These are phyloP conservation scores for Blumeria graminis DNA, from an alignment of 2,329 filamentous ascomycete species.

Conservation along the genomic window DNA sequence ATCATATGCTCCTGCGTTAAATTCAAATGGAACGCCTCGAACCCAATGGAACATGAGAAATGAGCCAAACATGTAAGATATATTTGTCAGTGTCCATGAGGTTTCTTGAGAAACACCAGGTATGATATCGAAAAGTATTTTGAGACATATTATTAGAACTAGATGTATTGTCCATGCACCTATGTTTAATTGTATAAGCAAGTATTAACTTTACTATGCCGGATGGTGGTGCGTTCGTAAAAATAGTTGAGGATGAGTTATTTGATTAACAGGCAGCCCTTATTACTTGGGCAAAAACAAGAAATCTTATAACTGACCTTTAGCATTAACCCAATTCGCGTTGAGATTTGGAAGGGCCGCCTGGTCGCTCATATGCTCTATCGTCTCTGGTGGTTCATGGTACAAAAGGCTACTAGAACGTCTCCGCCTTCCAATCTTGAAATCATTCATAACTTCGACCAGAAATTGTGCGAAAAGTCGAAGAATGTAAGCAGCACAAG, in stretches of 20 bases:
- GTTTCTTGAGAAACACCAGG: slow-evolving; percentile 93
- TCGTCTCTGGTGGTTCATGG: slow-evolving; percentile 84
- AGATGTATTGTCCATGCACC: slow-evolving; percentile 97
- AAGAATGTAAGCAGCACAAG: too few relatives aligned
- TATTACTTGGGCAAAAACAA: neutral
- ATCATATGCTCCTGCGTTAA: slow-evolving; percentile 95
- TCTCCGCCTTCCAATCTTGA: slow-evolving; percentile 54
- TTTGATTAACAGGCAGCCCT: neutral
- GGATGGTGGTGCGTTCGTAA: too few relatives aligned
- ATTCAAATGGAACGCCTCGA: slow-evolving; percentile 91
- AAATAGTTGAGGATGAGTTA: too few relatives aligned
- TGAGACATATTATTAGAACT: slow-evolving; percentile 71
- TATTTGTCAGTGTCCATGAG: slow-evolving; percentile 96
- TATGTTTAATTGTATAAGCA: slow-evolving; percentile 17
- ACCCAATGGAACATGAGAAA: slow-evolving; percentile 99
- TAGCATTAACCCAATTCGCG: slow-evolving; percentile 96
- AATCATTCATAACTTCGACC: slow-evolving; percentile 29
- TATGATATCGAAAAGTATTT: slow-evolving; percentile 92
- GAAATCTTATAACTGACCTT: slow-evolving; percentile 38
- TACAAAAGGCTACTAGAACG: slow-evolving; percentile 96
- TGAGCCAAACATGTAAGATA: slow-evolving; percentile 95
- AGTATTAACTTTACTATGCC: slow-evolving; percentile 4
- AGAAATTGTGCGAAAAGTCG: slow-evolving; percentile 1
- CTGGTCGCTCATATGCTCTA: slow-evolving; percentile 95
- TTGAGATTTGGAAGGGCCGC: slow-evolving; percentile 86